Conservation (phyloP, 2,329 filamentous ascomycete genomes). For the Knoxdaviesia capensis region DNA sequence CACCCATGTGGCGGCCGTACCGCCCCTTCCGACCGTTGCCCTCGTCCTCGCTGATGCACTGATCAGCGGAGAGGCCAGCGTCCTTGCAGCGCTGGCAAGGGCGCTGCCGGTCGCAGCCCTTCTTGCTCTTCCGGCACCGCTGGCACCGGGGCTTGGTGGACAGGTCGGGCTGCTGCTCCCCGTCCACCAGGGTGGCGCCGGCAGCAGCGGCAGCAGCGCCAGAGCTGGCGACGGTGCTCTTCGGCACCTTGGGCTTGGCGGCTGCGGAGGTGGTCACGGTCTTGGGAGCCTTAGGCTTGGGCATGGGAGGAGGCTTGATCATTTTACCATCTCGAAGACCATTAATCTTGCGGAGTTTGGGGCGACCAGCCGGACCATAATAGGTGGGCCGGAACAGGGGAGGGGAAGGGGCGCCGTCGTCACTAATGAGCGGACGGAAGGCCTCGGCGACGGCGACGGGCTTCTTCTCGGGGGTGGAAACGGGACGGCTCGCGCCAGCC, state of each 20-base stretch:
- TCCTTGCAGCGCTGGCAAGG: constrained; percentile 92
- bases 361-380: constrained; percentile 3
- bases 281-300: constrained; percentile 27
- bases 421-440: constrained; percentile 30
- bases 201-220: constrained; percentile 12
- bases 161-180: constrained; percentile 50
- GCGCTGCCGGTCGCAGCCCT: constrained; percentile 90
- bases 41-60: constrained; percentile 94
- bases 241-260: constrained; percentile 27
- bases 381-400: not conserved
- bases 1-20: constrained; percentile 56
- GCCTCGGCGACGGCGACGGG: not conserved
- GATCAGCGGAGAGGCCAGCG: constrained; percentile 79
- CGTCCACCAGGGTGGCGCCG: constrained; percentile 14
- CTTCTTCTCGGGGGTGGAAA: not conserved
- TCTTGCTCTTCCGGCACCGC: constrained; percentile 97
- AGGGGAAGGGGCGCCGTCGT: constrained; percentile 13
- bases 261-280: constrained; percentile 9
- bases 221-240: constrained; percentile 10
- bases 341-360: constrained; percentile 16
- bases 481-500: constrained; percentile 19
- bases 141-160: constrained; percentile 95
- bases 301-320: not conserved
- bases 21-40: constrained; percentile 92
- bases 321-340: constrained; percentile 12